Conservation (phyloP, 1,284 basidiomycete genomes). For the Ustilago sp. region DNA sequence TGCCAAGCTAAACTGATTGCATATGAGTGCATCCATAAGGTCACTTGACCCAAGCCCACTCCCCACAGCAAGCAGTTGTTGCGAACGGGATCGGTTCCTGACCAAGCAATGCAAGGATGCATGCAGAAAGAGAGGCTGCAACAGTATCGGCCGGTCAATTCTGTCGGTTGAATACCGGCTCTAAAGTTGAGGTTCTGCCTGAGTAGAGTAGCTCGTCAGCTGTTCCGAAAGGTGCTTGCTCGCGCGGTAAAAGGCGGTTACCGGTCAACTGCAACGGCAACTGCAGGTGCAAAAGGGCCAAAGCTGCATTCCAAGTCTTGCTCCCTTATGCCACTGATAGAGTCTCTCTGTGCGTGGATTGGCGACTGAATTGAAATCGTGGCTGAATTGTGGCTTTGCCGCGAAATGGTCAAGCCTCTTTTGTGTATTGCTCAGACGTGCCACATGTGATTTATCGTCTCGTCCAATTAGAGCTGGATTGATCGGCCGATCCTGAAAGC, state of each 20-base stretch:
- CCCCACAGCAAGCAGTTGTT: background rate
- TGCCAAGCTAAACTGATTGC: background rate
- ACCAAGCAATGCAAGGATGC: conserved; percentile 3
- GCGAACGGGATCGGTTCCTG: conserved; percentile 1
- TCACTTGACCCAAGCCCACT: background rate
- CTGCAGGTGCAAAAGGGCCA: background rate
- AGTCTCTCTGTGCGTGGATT: background rate
- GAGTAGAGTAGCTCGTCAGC: no score
- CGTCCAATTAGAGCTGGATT: background rate
- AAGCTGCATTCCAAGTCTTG: background rate
- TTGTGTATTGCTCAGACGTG: background rate
- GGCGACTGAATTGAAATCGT: background rate
- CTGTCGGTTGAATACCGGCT: background rate
- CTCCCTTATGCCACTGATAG: background rate
- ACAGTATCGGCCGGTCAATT: no score
- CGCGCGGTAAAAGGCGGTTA: background rate
- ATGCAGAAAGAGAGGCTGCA: no score
- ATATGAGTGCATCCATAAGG: background rate
- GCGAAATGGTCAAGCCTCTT: background rate
- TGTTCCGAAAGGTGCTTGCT: background rate
- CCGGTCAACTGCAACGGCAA: background rate
- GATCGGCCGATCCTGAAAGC: conserved; percentile 1
- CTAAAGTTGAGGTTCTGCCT: background rate
- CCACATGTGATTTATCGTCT: background rate
- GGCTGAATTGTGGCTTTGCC: conserved; percentile 4